Percentiles rank a stretch among this genome's conserved stretches.
Conservation (phyloP, 73 alveolate genomes). For the Tetrahymena malaccensis region DNA sequence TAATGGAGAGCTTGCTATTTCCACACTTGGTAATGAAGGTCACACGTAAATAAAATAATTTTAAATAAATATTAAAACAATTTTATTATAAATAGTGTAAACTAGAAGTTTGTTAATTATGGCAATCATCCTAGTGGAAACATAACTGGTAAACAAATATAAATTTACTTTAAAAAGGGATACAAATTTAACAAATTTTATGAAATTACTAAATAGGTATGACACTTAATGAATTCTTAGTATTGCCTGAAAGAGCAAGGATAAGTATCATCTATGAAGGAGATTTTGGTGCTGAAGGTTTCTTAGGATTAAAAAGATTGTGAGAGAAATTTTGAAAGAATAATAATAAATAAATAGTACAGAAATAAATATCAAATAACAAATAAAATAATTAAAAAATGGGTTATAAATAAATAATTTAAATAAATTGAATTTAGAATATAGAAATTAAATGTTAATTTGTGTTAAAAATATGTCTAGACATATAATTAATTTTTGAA, state of each 20-base stretch:
- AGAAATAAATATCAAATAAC: no score
- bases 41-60: background rate
- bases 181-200: background rate
- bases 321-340: background rate
- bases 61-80: background rate
- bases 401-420: no score
- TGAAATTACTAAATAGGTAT: conserved; percentile 91
- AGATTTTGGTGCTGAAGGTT: conserved; percentile 62
- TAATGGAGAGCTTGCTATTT: conserved; percentile 89
- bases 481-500: no score
- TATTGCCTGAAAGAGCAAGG: conserved; percentile 95
- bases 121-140: conserved; percentile 76
- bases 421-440: no score
- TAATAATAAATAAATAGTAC: no score
- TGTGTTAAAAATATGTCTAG: no score
- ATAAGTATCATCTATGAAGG: conserved; percentile 77
- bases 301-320: conserved; percentile 32
- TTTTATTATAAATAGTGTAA: background rate
- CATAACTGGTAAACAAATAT: conserved; percentile 66
- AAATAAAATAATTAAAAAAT: no score
- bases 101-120: conserved; percentile 34
- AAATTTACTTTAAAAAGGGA: background rate
- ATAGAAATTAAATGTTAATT: no score
- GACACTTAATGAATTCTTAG: conserved; percentile 85
- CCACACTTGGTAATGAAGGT: conserved; percentile 51